A percentile compares a stretch with the other conserved stretches of the same genome.
phyloP scores from a whole-genome alignment of 768 basidiomycete species.

The Mycena olivaceomarginata region DNA sequence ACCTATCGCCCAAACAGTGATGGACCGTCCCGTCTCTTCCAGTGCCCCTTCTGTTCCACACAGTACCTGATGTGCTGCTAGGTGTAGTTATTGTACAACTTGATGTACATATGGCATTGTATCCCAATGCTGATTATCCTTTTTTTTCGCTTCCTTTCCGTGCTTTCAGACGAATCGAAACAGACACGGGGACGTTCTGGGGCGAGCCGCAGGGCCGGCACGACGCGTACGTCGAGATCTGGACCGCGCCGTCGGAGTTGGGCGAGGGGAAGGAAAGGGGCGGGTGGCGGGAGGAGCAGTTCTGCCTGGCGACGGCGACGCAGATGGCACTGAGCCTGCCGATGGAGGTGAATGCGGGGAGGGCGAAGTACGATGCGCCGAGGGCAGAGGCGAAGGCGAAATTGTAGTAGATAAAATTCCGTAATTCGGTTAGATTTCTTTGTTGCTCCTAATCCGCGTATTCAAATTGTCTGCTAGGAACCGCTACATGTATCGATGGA shows the following conservation, averaged over 20 bases:
- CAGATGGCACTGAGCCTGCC: conserved; percentile 76
- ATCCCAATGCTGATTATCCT: too few relatives aligned
- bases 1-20: too few relatives aligned
- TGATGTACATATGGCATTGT: neutral
- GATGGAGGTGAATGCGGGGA: conserved; percentile 58
- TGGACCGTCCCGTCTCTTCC: conserved; percentile 11
- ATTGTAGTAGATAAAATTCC: neutral
- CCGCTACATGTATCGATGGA: too few relatives aligned
- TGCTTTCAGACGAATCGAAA: too few relatives aligned
- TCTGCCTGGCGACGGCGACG: conserved; percentile 77
- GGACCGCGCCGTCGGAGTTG: conserved; percentile 77
- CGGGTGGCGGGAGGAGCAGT: conserved; percentile 78
- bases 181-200: conserved; percentile 70
- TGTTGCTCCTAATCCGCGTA: too few relatives aligned
- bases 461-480: too few relatives aligned
- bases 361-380: conserved; percentile 29
- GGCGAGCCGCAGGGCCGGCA: conserved; percentile 75
- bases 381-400: conserved; percentile 5
- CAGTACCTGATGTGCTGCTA: conserved; percentile 21
- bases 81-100: neutral
- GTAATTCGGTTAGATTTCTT: too few relatives aligned
- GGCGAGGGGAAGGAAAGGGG: conserved; percentile 63
- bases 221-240: conserved; percentile 76
- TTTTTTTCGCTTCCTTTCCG: conserved; percentile 3
- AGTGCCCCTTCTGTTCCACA: conserved; percentile 27